Evolutionary conservation across 2,329 filamentous ascomycete genomes (phyloP).

Genomic region (Hypoxylon sp.): DNA sequence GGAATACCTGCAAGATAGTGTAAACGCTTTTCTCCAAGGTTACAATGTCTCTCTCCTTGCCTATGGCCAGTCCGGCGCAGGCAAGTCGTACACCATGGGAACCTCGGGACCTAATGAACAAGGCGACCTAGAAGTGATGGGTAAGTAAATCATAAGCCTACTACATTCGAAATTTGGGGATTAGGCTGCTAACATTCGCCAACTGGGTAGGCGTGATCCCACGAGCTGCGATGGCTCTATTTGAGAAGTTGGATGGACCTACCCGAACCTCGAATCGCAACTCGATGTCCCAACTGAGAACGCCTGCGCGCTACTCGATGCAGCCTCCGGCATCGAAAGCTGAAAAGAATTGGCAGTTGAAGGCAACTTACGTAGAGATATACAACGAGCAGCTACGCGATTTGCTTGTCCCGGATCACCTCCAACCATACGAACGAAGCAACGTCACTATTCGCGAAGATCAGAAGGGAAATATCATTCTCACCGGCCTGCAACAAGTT

Average conservation of each 20-base stretch:
- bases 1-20: slow-evolving; percentile 93
- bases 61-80: slow-evolving; percentile 96
- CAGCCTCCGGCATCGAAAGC: slow-evolving; percentile 61
- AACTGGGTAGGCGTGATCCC: slow-evolving; percentile 86
- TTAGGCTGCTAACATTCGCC: slow-evolving; percentile 33
- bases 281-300: slow-evolving; percentile 82
- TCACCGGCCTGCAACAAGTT: slow-evolving; percentile 90
- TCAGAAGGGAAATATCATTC: slow-evolving; percentile 90
- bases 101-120: slow-evolving; percentile 90
- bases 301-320: slow-evolving; percentile 83
- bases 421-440: slow-evolving; percentile 77
- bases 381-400: slow-evolving; percentile 98
- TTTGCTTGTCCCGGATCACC: slow-evolving; percentile 83
- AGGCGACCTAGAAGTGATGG: slow-evolving; percentile 78
- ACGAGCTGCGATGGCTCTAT: slow-evolving; percentile 86
- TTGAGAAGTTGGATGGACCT: slow-evolving; percentile 83
- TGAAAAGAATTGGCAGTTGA: slow-evolving; percentile 90
- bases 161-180: not conserved
- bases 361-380: slow-evolving; percentile 95
- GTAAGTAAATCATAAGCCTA: slow-evolving; percentile 66
- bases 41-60: slow-evolving; percentile 99
- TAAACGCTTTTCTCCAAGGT: slow-evolving; percentile 90
- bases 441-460: slow-evolving; percentile 95
- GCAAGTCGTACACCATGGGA: slow-evolving; percentile 99
- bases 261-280: slow-evolving; percentile 67